Evolutionary conservation across 306 rosid species (phyloP), one percentile per base, ranked within the genome.

Genomic region (Begonia masoniana): DNA sequence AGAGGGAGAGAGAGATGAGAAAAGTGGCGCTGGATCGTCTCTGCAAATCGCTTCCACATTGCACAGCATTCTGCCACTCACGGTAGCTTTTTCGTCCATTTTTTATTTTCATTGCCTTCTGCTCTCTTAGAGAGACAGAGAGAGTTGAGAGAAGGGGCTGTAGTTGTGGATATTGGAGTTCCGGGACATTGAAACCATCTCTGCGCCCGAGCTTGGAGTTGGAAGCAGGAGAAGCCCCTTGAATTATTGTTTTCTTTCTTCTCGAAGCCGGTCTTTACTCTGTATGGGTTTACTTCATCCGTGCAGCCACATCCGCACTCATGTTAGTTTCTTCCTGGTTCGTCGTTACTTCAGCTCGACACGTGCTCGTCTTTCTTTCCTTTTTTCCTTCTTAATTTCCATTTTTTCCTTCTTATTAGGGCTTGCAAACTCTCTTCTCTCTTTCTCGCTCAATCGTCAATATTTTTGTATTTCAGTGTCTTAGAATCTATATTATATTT

Each of bases 1-100:
- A 14, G 46, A 35, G 59, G 35, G 53, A 43, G 66, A 56, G 26
- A 43, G 10, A 49, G 60, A 15, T 14, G 14, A 61, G 48, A 64
- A 52, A 57, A 42, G 50, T 43, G 1, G 66, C 54, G 58, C 50
- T 10, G 15, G 50, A 42, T 50, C 50, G 13, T 31, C 39, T 53
- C 26, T 47, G 41, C 15, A 8, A 13, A 15, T 49, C 36, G 41
- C 60, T 62, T 36, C 39, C 39, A 61, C 47, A 54, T 57, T 67
- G 11, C n/a, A 5, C 54, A 17, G 23, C 12, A n/a, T n/a, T 10
- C 12, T n/a, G 16, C 39, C 5, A 31, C 39, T 31, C 39, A 31
- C 39, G 39, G 39, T 31, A 31, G 39, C 7, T 31, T 31, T 50
- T 50, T 14, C 11, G 0, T n/a, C 21, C 9, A 21, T 17, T 50